Percentiles rank a stretch among this genome's conserved stretches.
Conservation (phyloP, 441 rosid genomes). For the Eutrema salsugineum region DNA sequence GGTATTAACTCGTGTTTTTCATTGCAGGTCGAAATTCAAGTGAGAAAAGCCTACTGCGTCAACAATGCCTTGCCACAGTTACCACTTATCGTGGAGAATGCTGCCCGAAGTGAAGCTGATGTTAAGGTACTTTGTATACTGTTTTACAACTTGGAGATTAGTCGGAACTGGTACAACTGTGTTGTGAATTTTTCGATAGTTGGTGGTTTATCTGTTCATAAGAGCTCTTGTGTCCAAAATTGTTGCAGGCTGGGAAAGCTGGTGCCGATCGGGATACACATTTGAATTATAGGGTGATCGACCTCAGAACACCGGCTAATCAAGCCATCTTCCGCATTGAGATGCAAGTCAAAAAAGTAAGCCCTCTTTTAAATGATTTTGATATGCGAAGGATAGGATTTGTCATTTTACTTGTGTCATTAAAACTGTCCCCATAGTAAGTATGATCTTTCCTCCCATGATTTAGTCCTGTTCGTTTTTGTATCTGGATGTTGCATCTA, state of each 20-base stretch:
- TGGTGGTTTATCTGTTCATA: background rate
- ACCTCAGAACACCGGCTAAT: conserved; percentile 74
- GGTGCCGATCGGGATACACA: conserved; percentile 82
- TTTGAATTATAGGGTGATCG: conserved; percentile 61
- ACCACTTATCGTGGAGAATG: conserved; percentile 76
- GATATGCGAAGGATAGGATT: background rate
- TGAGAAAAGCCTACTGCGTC: conserved; percentile 55
- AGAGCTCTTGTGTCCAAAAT: background rate
- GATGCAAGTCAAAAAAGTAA: no score
- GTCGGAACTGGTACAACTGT: no score
- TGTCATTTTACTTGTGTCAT: background rate
- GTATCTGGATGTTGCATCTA: no score
- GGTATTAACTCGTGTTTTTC: background rate
- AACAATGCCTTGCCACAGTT: conserved; percentile 49
- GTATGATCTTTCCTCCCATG: background rate
- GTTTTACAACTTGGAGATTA: background rate
- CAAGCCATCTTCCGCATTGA: conserved; percentile 70
- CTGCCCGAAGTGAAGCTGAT: conserved; percentile 73
- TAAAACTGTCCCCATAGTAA: background rate
- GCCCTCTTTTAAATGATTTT: no score
- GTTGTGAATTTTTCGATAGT: no score
- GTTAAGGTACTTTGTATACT: conserved; percentile 39
- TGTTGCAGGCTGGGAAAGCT: conserved; percentile 47
- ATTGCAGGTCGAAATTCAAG: conserved; percentile 35
- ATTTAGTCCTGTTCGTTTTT: no score